phyloP scores from a whole-genome alignment of 1,284 basidiomycete species.

The Melanopsichium pennsylvanicum region DNA sequence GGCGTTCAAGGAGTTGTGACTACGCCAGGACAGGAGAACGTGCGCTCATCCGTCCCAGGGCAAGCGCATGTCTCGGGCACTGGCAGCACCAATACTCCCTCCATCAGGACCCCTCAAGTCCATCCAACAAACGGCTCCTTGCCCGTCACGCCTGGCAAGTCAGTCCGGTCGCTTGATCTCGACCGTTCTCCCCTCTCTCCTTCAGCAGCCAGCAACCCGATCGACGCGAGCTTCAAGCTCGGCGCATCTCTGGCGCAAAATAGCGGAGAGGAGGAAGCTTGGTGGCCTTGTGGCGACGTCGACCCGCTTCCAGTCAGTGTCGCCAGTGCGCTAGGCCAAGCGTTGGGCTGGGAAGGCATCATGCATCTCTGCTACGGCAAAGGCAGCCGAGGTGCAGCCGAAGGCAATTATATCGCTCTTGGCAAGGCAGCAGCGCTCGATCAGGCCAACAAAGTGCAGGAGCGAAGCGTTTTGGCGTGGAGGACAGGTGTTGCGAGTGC shows the following conservation, averaged over 20 bases:
- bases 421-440: conserved; percentile 58
- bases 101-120: conserved; percentile 25
- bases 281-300: conserved; percentile 54
- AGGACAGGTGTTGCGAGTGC: conserved; percentile 45
- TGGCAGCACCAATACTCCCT: conserved; percentile 22
- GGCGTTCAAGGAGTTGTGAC: conserved; percentile 6
- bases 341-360: conserved; percentile 63
- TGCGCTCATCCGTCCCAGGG: conserved; percentile 3
- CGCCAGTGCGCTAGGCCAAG: conserved; percentile 48
- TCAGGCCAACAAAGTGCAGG: conserved; percentile 32
- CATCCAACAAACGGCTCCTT: conserved; percentile 16
- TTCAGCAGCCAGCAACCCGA: conserved; percentile 20
- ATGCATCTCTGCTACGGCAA: conserved; percentile 62
- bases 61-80: conserved; percentile 16
- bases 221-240: conserved; percentile 39
- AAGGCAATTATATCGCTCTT: conserved; percentile 43
- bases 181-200: conserved; percentile 23
- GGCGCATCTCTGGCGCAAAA: conserved; percentile 20
- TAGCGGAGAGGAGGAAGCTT: conserved; percentile 37
- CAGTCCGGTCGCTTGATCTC: conserved; percentile 32
- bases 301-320: conserved; percentile 57
- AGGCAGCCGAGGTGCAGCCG: conserved; percentile 40
- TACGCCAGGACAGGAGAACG: conserved; percentile 15
- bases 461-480: conserved; percentile 50
- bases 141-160: conserved; percentile 27